Evolutionary conservation across 169 alveolate genomes (phyloP).

Genomic region (Plasmodium falciparum): DNA sequence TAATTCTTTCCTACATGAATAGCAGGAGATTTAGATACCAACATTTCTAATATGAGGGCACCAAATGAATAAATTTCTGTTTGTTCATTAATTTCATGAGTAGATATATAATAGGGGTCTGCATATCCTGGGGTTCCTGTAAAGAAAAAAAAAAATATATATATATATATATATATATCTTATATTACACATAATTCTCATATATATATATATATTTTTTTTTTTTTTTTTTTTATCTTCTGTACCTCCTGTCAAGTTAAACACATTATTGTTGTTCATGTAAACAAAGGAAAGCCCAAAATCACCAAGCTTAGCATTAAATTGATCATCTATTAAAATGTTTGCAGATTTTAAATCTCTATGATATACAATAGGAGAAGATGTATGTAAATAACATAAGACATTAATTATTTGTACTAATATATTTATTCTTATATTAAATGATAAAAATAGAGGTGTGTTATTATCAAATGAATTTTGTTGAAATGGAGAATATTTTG

Average conservation of each 20-base stretch:
- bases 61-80: slow-evolving; percentile 74
- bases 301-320: slow-evolving; percentile 82
- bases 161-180: not conserved
- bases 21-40: slow-evolving; percentile 69
- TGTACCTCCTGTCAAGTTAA: slow-evolving; percentile 64
- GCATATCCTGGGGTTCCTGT: slow-evolving; percentile 74
- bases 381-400: slow-evolving; percentile 60
- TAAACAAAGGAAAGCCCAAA: slow-evolving; percentile 79
- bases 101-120: slow-evolving; percentile 67
- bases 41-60: slow-evolving; percentile 61
- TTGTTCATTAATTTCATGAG: slow-evolving; percentile 73
- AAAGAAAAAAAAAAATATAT: not conserved
- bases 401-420: slow-evolving; percentile 60
- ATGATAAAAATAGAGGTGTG: slow-evolving; percentile 37
- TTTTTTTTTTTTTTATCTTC: not conserved
- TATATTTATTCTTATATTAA: slow-evolving; percentile 37
- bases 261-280: slow-evolving; percentile 50
- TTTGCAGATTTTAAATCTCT: slow-evolving; percentile 83
- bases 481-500: slow-evolving; percentile 2
- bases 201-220: too few species aligned
- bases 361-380: slow-evolving; percentile 78
- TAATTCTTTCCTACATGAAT: slow-evolving; percentile 66
- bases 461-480: slow-evolving; percentile 1
- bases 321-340: slow-evolving; percentile 81
- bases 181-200: too few species aligned